Evolutionary conservation across 768 basidiomycete genomes (phyloP), one percentile per base, ranked within the genome.

Genomic region (Podaxis carcinomalis): DNA sequence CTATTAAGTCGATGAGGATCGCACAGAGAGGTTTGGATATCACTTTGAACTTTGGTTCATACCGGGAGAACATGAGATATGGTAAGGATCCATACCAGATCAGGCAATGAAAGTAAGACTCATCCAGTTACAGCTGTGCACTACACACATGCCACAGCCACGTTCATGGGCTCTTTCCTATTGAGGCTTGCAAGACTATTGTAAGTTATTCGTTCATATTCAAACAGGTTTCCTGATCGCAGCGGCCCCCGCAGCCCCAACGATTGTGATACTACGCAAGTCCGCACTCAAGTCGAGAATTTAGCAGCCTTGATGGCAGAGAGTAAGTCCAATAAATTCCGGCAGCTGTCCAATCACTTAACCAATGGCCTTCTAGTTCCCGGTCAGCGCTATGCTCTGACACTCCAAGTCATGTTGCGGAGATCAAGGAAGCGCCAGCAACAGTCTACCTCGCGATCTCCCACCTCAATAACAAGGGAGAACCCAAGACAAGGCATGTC

Each of bases 1-100:
- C 93, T 5, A 78, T 93, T 60, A 80, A 86, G 53, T 93, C 94
- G 14, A 92, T 97, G 66, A 78, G 85, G 56, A 92, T 93, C 66
- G 94, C 94, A 19, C 82, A 85, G 47, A 80, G 86, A 69, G 88
- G 88, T 35, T 69, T 96, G 56, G 90, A 95, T 54, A 92, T 95
- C 57, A 95, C 93, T 5, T 84, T 95, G 37, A 88, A 87, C 51
- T 90, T 88, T 2, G 85, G 87, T 2, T 82, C 90, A 28, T 98
- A 98, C 68, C 80, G 93, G 61, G 91, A 93, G 70, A 93, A 93
- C 19, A 89, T 98, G 84, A 91, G 89, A 79, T 97, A 93, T 68
- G 92, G 93, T 90, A 68, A 49, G 83, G 69, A 36, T 10, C 25
- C 0, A 9, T 42, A 6, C 47, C n/a, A 5, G n/a, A 28, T 57